Percentiles rank a stretch among this genome's conserved stretches.
Evolutionary conservation across 2,329 filamentous ascomycete species (phyloP).

Genomic region (Ceratocystis colombiana): DNA sequence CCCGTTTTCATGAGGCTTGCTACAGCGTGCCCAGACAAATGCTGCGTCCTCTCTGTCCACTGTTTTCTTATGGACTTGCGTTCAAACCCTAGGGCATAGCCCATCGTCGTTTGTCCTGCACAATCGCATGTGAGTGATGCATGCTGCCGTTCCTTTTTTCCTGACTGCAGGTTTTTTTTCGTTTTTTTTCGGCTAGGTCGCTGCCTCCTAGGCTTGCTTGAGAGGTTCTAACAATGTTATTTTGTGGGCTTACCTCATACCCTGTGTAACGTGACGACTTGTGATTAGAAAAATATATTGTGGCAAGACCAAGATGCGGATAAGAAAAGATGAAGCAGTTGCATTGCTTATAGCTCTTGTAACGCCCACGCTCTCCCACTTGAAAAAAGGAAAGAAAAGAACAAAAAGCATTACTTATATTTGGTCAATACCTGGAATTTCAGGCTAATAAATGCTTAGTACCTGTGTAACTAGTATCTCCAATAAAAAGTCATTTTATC

Average conservation of each 20-base stretch:
- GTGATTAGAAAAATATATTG: background rate
- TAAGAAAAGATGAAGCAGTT: no score
- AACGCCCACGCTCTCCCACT: background rate
- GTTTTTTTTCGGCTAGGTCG: no score
- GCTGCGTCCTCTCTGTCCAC: background rate
- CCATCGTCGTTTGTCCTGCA: conserved; percentile 5
- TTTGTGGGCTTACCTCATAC: background rate
- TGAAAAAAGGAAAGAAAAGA: background rate
- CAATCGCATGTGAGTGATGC: background rate
- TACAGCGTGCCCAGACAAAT: background rate
- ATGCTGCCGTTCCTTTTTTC: background rate
- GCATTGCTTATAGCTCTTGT: no score
- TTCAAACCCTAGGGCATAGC: background rate
- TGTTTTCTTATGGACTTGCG: no score
- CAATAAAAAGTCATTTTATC: background rate
- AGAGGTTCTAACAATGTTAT: background rate
- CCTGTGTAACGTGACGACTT: background rate
- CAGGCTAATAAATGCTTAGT: background rate
- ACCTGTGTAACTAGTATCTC: background rate
- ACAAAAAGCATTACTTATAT: no score
- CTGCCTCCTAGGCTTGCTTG: no score
- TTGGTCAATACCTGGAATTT: background rate
- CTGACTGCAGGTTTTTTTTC: background rate
- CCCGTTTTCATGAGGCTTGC: conserved; percentile 7
- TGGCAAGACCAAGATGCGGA: background rate